phyloP scores from a whole-genome alignment of 225 moss, liverwort and hornwort species.

The Bryum argenteum region DNA sequence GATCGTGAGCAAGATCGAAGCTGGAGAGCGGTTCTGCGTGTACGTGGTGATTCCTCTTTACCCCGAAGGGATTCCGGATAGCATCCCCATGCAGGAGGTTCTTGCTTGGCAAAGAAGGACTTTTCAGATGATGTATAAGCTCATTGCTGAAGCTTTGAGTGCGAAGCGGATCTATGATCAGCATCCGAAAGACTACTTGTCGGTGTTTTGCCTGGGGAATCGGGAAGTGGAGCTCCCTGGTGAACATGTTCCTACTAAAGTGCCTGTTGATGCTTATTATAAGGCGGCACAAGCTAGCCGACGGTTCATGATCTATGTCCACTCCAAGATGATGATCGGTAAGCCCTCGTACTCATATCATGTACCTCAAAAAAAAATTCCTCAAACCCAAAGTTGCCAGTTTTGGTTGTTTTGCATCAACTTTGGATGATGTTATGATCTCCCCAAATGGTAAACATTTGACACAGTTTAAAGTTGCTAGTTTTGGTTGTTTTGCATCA shows the following conservation, averaged over 20 bases:
- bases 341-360: slow-evolving; percentile 14
- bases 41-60: slow-evolving; percentile 86
- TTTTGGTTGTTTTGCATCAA: too few relatives aligned
- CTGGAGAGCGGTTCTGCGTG: slow-evolving; percentile 78
- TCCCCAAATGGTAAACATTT: too few relatives aligned
- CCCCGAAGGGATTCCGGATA: slow-evolving; percentile 86
- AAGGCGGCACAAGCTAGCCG: slow-evolving; percentile 66
- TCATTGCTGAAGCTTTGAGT: slow-evolving; percentile 65
- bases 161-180: slow-evolving; percentile 50
- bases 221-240: slow-evolving; percentile 54
- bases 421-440: slow-evolving; percentile 13
- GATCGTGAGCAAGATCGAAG: slow-evolving; percentile 93
- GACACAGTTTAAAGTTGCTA: too few relatives aligned
- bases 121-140: slow-evolving; percentile 90
- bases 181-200: slow-evolving; percentile 78
- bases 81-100: slow-evolving; percentile 80
- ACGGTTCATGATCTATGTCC: slow-evolving; percentile 95
- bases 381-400: too few relatives aligned
- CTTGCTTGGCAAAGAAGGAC: slow-evolving; percentile 73
- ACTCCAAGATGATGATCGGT: slow-evolving; percentile 96
- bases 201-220: slow-evolving; percentile 83
- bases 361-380: too few relatives aligned
- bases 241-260: slow-evolving; percentile 50
- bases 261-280: slow-evolving; percentile 51
- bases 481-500: too few relatives aligned